Evolutionary conservation across 164 flowering plant species (phyloP).

Genomic region (Cinnamomum chago): DNA sequence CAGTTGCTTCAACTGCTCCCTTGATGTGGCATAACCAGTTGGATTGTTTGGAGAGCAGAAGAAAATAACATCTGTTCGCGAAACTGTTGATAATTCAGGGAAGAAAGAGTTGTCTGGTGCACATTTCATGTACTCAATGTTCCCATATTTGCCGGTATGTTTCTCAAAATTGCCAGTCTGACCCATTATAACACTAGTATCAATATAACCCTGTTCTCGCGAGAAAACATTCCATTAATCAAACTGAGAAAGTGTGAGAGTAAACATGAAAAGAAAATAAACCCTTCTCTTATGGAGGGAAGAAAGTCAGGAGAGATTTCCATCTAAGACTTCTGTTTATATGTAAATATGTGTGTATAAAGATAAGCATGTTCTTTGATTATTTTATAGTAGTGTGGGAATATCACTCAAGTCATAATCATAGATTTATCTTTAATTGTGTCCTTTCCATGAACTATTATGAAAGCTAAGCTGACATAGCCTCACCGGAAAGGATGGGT

Average conservation of each 20-base stretch:
- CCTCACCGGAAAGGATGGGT: conserved; percentile 82
- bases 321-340: neutral
- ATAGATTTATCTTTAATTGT: neutral
- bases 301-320: neutral
- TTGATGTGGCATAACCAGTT: conserved; percentile 72
- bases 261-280: neutral
- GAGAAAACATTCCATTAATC: conserved; percentile 5
- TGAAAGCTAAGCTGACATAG: neutral
- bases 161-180: conserved; percentile 47
- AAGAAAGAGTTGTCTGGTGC: conserved; percentile 59
- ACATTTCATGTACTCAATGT: conserved; percentile 75
- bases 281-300: neutral
- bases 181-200: conserved; percentile 78
- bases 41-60: conserved; percentile 96
- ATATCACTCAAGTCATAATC: neutral
- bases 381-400: neutral
- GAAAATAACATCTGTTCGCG: conserved; percentile 70
- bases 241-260: neutral
- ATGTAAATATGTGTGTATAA: neutral
- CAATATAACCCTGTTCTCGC: conserved; percentile 65
- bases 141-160: conserved; percentile 44
- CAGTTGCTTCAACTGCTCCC: conserved; percentile 61
- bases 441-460: neutral
- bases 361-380: too few species aligned
- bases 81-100: conserved; percentile 47